These are phyloP conservation scores for Mallotus japonicus DNA, from an alignment of 441 rosid species.

Conservation along the genomic window DNA sequence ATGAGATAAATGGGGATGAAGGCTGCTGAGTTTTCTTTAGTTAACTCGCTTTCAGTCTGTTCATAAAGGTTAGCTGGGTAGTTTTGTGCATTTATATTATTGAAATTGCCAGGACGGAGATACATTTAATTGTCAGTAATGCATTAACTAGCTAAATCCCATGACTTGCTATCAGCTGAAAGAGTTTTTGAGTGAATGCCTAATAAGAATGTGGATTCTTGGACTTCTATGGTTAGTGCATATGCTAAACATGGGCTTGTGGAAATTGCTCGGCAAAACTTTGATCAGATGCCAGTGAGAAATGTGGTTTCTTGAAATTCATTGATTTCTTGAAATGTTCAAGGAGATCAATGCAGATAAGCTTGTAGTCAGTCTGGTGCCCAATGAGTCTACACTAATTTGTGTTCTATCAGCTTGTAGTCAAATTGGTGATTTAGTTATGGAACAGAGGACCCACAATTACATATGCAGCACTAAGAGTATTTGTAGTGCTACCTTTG, in stretches of 20 bases:
- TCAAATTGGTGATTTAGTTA: constrained; percentile 18
- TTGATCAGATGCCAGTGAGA: constrained; percentile 34
- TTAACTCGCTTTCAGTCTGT: constrained; percentile 56
- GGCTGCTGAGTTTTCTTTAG: constrained; percentile 53
- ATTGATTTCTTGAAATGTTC: constrained; percentile 24
- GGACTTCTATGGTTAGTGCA: constrained; percentile 75
- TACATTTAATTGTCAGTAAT: constrained; percentile 54
- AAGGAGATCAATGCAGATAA: constrained; percentile 5
- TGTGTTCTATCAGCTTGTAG: constrained; percentile 26
- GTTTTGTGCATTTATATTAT: constrained; percentile 46
- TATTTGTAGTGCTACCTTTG: neutral
- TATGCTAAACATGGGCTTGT: constrained; percentile 62
- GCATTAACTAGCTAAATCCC: constrained; percentile 70
- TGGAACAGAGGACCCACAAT: constrained; percentile 19
- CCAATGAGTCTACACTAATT: constrained; percentile 26
- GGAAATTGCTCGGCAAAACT: constrained; percentile 26
- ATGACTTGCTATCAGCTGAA: constrained; percentile 48
- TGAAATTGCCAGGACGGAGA: constrained; percentile 36
- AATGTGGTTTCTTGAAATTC: constrained; percentile 28
- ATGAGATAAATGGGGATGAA: constrained; percentile 43
- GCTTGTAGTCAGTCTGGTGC: constrained; percentile 7
- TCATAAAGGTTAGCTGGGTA: constrained; percentile 62
- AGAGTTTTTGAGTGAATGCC: constrained; percentile 62
- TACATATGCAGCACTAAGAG: neutral
- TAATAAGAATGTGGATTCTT: constrained; percentile 62